These are phyloP conservation scores for Centaurea solstitialis DNA, from an alignment of 129 eudicot genomes.

Conservation along the genomic window DNA sequence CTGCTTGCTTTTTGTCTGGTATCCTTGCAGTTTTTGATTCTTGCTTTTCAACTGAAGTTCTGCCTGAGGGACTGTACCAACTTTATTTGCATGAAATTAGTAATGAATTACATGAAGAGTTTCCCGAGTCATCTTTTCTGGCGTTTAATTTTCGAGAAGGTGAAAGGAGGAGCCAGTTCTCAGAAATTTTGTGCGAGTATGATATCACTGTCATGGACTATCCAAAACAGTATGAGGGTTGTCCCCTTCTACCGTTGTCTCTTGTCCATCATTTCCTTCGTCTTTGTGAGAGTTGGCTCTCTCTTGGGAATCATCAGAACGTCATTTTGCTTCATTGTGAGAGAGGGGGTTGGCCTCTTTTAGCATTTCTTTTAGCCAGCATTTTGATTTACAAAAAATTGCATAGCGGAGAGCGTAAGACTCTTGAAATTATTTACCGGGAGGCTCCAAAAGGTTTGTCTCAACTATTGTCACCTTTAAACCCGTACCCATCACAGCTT, in stretches of 20 bases:
- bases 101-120: conserved; percentile 81
- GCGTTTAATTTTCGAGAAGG: conserved; percentile 96
- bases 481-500: conserved; percentile 94
- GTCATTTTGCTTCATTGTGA: conserved; percentile 88
- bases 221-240: conserved; percentile 95
- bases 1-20: conserved; percentile 2
- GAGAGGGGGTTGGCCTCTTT: conserved; percentile 97
- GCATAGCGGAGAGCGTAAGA: conserved; percentile 75
- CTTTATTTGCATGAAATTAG: conserved; percentile 86
- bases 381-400: conserved; percentile 76
- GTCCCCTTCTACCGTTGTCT: conserved; percentile 87
- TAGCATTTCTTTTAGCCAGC: conserved; percentile 90
- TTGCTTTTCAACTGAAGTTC: conserved; percentile 92
- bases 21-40: conserved; percentile 90
- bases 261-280: conserved; percentile 92
- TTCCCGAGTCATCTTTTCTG: conserved; percentile 85
- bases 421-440: conserved; percentile 86
- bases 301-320: conserved; percentile 57
- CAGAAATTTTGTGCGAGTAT: conserved; percentile 78
- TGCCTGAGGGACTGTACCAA: conserved; percentile 75
- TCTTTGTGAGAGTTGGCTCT: conserved; percentile 85
- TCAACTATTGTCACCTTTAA: conserved; percentile 79
- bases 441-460: conserved; percentile 95
- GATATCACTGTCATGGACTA: conserved; percentile 95
- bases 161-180: conserved; percentile 84